Percentiles rank a stretch among this genome's conserved stretches.
Conservation (phyloP, 306 rosid species). For the Astragalus membranaceus region DNA sequence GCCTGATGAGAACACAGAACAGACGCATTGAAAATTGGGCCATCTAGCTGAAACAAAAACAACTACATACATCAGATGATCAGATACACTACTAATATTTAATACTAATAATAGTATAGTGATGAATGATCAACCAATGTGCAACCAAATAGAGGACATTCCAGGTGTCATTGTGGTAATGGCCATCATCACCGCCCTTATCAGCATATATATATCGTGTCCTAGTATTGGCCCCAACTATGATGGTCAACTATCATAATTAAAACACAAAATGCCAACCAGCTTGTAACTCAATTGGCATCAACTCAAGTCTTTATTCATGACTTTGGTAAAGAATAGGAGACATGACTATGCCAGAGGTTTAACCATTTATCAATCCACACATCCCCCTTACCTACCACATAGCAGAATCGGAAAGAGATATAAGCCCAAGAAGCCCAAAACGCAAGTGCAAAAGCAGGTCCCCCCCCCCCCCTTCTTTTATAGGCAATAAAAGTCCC, state of each 20-base stretch:
- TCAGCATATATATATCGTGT: not conserved
- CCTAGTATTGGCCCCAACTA: not conserved
- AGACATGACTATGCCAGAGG: not conserved
- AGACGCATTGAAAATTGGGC: constrained; percentile 90
- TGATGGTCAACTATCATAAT: not conserved
- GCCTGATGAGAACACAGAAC: constrained; percentile 98
- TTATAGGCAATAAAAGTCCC: not conserved
- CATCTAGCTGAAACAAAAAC: constrained; percentile 77
- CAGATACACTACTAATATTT: not conserved
- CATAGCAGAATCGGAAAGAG: not conserved
- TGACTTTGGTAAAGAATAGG: not conserved
- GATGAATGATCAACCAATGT: constrained; percentile 1
- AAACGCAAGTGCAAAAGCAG: not conserved
- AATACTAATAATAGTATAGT: not conserved
- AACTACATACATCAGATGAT: constrained; percentile 28
- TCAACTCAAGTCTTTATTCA: not conserved
- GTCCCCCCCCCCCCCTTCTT: not conserved
- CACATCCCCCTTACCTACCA: constrained; percentile 5
- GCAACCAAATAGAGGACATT: not conserved
- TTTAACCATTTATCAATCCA: not conserved
- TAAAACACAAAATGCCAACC: not conserved
- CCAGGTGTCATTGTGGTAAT: not conserved
- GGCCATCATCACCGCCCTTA: not conserved
- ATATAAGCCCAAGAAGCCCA: not conserved
- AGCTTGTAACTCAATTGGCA: not conserved